Evolutionary conservation across 2,329 filamentous ascomycete genomes (phyloP).

Genomic region (Colletotrichum nymphaeae): DNA sequence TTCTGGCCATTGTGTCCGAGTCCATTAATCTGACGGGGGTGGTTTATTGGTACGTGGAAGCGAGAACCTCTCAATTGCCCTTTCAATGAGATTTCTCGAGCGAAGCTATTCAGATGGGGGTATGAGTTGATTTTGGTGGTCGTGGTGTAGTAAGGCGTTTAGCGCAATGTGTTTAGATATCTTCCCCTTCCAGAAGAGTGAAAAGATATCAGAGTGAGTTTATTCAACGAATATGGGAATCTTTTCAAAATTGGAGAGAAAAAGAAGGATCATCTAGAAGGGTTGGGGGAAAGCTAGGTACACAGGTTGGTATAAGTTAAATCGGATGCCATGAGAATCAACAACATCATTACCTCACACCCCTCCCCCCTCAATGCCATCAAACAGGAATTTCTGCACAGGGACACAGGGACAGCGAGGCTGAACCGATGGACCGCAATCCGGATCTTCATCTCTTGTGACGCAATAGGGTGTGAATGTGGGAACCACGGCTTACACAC

Average conservation of each 20-base stretch:
- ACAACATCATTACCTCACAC: constrained; percentile 29
- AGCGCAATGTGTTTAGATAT: neutral
- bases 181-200: neutral
- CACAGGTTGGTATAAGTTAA: neutral
- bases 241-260: neutral
- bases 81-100: neutral
- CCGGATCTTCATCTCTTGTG: constrained; percentile 2
- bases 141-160: neutral
- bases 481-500: neutral
- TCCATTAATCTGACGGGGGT: constrained; percentile 14
- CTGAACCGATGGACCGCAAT: constrained; percentile 1
- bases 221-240: neutral
- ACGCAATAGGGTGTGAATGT: constrained; percentile 30
- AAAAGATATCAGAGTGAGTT: neutral
- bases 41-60: neutral
- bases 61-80: neutral
- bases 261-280: neutral
- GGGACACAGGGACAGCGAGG: neutral
- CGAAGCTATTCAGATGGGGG: neutral
- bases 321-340: neutral
- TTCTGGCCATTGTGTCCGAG: constrained; percentile 33
- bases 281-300: neutral
- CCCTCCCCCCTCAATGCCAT: neutral
- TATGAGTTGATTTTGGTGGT: neutral
- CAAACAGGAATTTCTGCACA: neutral